These are phyloP conservation scores for Penicillium waksmanii DNA, from an alignment of 495 filamentous ascomycete genomes.

Conservation along the genomic window DNA sequence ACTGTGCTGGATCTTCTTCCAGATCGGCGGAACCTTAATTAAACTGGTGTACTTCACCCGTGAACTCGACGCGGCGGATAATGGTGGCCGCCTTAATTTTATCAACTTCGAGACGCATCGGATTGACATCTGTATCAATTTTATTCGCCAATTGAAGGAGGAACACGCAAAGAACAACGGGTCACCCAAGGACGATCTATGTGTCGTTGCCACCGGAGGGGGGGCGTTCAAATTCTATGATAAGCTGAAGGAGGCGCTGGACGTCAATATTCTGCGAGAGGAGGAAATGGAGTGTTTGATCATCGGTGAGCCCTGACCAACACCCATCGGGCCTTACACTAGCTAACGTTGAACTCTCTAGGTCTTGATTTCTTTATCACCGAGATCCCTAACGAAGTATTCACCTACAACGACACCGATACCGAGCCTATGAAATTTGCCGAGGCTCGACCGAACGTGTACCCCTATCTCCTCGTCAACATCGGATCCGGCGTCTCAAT, in stretches of 20 bases:
- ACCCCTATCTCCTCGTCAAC: slow-evolving; percentile 96
- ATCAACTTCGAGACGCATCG: slow-evolving; percentile 92
- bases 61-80: slow-evolving; percentile 75
- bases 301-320: slow-evolving; percentile 60
- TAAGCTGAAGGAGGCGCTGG: slow-evolving; percentile 75
- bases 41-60: slow-evolving; percentile 97
- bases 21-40: slow-evolving; percentile 94
- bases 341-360: slow-evolving; percentile 25
- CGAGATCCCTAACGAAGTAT: slow-evolving; percentile 94
- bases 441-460: slow-evolving; percentile 72
- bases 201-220: slow-evolving; percentile 92
- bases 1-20: slow-evolving; percentile 19
- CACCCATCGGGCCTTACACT: neutral
- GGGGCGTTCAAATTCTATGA: slow-evolving; percentile 97
- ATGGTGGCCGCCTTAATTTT: slow-evolving; percentile 91
- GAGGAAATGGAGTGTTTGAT: slow-evolving; percentile 99
- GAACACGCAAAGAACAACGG: slow-evolving; percentile 78
- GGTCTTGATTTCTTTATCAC: slow-evolving; percentile 98
- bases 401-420: slow-evolving; percentile 90
- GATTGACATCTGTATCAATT: slow-evolving; percentile 88
- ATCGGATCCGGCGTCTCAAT: slow-evolving; percentile 99
- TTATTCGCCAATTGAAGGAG: slow-evolving; percentile 79
- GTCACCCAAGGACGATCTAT: slow-evolving; percentile 64
- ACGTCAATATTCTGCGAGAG: slow-evolving; percentile 85
- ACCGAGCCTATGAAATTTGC: slow-evolving; percentile 83